phyloP scores from a whole-genome alignment of 2,329 filamentous ascomycete species.

The Claviceps africana region DNA sequence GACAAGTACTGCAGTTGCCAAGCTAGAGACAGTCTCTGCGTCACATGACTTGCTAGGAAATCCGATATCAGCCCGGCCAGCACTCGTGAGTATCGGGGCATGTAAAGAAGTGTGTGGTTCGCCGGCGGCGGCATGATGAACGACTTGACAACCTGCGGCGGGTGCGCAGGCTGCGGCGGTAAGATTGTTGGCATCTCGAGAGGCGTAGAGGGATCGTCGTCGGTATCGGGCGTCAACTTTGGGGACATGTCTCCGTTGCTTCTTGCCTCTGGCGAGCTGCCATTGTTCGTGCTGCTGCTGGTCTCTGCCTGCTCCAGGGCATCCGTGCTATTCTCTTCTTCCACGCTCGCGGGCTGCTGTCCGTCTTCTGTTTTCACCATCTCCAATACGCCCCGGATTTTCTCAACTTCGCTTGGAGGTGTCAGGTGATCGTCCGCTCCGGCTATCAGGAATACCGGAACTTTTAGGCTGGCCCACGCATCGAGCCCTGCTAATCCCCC shows the following conservation, averaged over 20 bases:
- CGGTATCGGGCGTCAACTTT: constrained; percentile 20
- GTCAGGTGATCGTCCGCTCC: constrained; percentile 67
- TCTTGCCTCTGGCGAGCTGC: neutral
- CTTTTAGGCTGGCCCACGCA: constrained; percentile 56
- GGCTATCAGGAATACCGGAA: constrained; percentile 66
- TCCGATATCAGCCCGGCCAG: constrained; percentile 70
- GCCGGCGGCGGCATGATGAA: constrained; percentile 62
- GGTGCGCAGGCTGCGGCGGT: constrained; percentile 34
- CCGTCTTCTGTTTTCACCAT: constrained; percentile 15
- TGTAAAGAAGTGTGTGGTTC: constrained; percentile 73
- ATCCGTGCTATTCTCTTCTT: neutral
- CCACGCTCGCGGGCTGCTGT: neutral
- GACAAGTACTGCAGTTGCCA: constrained; percentile 89
- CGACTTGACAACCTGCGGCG: constrained; percentile 46
- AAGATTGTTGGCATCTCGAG: constrained; percentile 22
- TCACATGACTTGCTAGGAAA: constrained; percentile 64
- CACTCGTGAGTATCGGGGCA: constrained; percentile 58
- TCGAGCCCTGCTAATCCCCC: constrained; percentile 57
- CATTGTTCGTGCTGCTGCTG: neutral
- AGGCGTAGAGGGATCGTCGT: constrained; percentile 32
- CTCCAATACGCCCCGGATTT: constrained; percentile 39
- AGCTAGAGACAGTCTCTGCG: constrained; percentile 62
- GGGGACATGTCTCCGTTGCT: neutral
- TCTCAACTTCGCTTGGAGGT: constrained; percentile 53
- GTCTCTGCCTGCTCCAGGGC: neutral